Evolutionary conservation across 768 basidiomycete species (phyloP).

Genomic region (Lactifluus pinguis): DNA sequence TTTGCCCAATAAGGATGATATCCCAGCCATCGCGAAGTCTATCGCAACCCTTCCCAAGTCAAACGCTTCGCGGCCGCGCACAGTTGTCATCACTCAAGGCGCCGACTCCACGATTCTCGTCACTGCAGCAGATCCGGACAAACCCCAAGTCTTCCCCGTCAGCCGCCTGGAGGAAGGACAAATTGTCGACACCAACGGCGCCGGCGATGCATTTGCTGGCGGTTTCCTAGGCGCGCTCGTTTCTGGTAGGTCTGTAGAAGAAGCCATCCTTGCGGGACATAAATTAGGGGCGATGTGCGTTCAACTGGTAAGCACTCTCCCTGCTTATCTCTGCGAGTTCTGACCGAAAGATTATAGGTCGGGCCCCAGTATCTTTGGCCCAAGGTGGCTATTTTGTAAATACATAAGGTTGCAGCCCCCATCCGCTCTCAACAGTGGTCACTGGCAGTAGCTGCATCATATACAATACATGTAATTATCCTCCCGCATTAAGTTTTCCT

Average conservation of each 20-base stretch:
- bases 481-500: slow-evolving; percentile 27
- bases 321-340: background rate
- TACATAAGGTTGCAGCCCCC: slow-evolving; percentile 8
- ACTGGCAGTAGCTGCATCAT: slow-evolving; percentile 14
- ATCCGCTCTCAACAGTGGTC: slow-evolving; percentile 34
- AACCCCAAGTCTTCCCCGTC: slow-evolving; percentile 51
- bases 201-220: slow-evolving; percentile 95
- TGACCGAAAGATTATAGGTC: slow-evolving; percentile 28
- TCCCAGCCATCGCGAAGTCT: slow-evolving; percentile 57
- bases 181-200: slow-evolving; percentile 97
- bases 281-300: slow-evolving; percentile 81
- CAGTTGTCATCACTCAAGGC: slow-evolving; percentile 90
- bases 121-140: slow-evolving; percentile 43
- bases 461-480: slow-evolving; percentile 18
- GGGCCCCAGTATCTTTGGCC: slow-evolving; percentile 52
- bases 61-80: slow-evolving; percentile 66
- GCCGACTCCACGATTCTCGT: slow-evolving; percentile 71
- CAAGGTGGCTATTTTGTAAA: slow-evolving; percentile 39
- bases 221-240: slow-evolving; percentile 87
- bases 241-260: slow-evolving; percentile 65
- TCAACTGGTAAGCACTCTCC: slow-evolving; percentile 44
- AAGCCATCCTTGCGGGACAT: slow-evolving; percentile 80
- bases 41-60: slow-evolving; percentile 72
- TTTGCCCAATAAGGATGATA: slow-evolving; percentile 46
- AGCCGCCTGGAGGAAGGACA: slow-evolving; percentile 43